Percentiles rank a stretch among this genome's conserved stretches.
These are phyloP conservation scores for Stephania cephalantha DNA, from an alignment of 164 flowering plant genomes.

Conservation along the genomic window DNA sequence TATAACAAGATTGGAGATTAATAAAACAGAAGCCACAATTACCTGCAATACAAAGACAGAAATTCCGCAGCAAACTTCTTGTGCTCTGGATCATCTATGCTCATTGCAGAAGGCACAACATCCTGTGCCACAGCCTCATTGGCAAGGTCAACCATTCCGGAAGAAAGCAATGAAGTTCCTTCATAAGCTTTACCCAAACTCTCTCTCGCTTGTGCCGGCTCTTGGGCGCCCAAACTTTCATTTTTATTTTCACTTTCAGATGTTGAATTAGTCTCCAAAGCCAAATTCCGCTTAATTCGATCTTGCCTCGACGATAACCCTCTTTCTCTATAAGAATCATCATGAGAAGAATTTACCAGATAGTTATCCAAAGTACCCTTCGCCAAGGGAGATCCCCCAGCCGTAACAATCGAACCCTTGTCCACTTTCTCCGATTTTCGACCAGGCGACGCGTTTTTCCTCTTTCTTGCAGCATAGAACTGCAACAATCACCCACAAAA, in stretches of 20 bases:
- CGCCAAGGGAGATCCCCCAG: slow-evolving; percentile 55
- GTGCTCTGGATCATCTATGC: slow-evolving; percentile 38
- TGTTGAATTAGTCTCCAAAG: slow-evolving; percentile 29
- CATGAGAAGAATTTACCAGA: slow-evolving; percentile 45
- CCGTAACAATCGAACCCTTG: slow-evolving; percentile 23
- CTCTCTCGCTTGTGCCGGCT: slow-evolving; percentile 8
- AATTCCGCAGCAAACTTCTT: slow-evolving; percentile 55
- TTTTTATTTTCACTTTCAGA: slow-evolving; percentile 17
- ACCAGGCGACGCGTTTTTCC: slow-evolving; percentile 46
- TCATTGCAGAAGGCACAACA: slow-evolving; percentile 12
- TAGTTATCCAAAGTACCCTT: slow-evolving; percentile 61
- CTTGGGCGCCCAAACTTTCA: slow-evolving; percentile 8
- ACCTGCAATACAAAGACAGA: slow-evolving; percentile 79
- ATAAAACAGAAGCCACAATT: slow-evolving; percentile 4
- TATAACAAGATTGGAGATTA: not conserved
- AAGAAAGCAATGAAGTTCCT: slow-evolving; percentile 8
- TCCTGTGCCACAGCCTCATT: slow-evolving; percentile 13
- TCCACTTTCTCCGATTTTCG: slow-evolving; percentile 34
- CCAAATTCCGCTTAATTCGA: slow-evolving; percentile 42
- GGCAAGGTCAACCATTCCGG: slow-evolving; percentile 12
- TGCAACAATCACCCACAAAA: slow-evolving; percentile 22
- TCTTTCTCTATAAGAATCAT: slow-evolving; percentile 14
- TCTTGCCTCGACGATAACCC: slow-evolving; percentile 19
- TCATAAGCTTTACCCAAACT: slow-evolving; percentile 14
- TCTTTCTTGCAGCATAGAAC: slow-evolving; percentile 76